These are phyloP conservation scores for Taphrina sp. DNA, from an alignment of 1,139 yeast species.

Conservation along the genomic window DNA sequence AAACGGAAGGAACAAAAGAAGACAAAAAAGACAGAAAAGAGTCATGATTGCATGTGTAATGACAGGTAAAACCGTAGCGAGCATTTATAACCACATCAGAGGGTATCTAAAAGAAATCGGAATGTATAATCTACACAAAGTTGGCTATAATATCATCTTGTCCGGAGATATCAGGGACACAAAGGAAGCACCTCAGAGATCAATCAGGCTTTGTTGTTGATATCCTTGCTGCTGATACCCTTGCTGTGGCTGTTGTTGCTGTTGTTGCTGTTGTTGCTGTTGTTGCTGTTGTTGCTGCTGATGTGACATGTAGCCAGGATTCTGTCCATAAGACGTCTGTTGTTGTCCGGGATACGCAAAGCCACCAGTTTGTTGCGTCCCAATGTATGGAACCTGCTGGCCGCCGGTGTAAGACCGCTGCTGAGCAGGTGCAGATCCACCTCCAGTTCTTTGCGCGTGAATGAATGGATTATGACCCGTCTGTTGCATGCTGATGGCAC, in stretches of 20 bases:
- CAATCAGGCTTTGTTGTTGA: slow-evolving; percentile 28
- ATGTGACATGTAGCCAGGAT: background rate
- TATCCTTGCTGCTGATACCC: slow-evolving; percentile 9
- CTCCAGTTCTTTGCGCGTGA: slow-evolving; percentile 29
- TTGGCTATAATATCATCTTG: too few species aligned
- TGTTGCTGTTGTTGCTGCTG: background rate
- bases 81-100: too few species aligned
- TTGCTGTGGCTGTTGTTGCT: slow-evolving; percentile 16
- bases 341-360: slow-evolving; percentile 31
- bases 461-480: slow-evolving; percentile 34
- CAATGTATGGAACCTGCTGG: slow-evolving; percentile 11
- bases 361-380: slow-evolving; percentile 32
- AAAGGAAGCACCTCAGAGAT: slow-evolving; percentile 12
- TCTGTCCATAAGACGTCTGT: slow-evolving; percentile 11
- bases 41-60: too few species aligned
- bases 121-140: too few species aligned
- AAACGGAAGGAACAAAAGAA: too few species aligned
- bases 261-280: slow-evolving; percentile 10
- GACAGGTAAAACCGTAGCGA: too few species aligned
- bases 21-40: too few species aligned
- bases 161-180: too few species aligned
- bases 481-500: slow-evolving; percentile 31
- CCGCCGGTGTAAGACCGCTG: slow-evolving; percentile 20
- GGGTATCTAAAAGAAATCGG: too few species aligned
- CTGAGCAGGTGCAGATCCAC: slow-evolving; percentile 13